phyloP scores from a whole-genome alignment of 768 basidiomycete genomes.

The Naematelia aurantialba region DNA sequence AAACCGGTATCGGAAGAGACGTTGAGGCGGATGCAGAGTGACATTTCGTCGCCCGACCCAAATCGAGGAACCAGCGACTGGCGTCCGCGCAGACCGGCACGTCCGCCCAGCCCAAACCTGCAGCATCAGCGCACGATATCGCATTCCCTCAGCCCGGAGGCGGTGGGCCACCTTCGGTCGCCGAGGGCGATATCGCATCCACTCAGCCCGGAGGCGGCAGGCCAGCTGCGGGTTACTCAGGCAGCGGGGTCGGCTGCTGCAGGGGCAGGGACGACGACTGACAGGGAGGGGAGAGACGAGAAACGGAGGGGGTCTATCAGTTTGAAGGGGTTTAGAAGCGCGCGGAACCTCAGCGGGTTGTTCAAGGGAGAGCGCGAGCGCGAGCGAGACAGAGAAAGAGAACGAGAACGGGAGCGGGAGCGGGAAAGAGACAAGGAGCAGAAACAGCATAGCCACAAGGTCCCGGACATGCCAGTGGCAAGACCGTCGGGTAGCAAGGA shows the following conservation, averaged over 20 bases:
- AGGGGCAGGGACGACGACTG: no score
- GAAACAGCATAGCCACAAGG: background rate
- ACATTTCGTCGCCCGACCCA: slow-evolving; percentile 8
- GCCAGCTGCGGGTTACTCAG: no score
- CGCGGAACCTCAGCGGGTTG: background rate
- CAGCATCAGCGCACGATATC: slow-evolving; percentile 15
- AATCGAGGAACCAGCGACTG: slow-evolving; percentile 21
- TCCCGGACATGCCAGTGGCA: background rate
- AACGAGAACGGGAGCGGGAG: no score
- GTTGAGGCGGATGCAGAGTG: slow-evolving; percentile 35
- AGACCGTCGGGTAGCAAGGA: background rate
- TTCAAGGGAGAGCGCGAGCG: slow-evolving; percentile 1
- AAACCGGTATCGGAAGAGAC: slow-evolving; percentile 40
- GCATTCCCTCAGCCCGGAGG: slow-evolving; percentile 28
- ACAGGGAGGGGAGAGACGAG: background rate
- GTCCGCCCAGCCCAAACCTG: slow-evolving; percentile 41
- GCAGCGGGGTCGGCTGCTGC: no score
- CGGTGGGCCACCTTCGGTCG: slow-evolving; percentile 16
- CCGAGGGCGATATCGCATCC: no score
- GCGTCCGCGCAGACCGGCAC: slow-evolving; percentile 36
- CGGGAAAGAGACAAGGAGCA: slow-evolving; percentile 1
- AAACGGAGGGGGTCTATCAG: background rate
- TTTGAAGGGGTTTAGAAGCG: background rate
- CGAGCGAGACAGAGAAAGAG: no score
- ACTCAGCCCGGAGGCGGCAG: no score